Evolutionary conservation across 1,284 basidiomycete genomes (phyloP).

Genomic region (Puccinia coronata): DNA sequence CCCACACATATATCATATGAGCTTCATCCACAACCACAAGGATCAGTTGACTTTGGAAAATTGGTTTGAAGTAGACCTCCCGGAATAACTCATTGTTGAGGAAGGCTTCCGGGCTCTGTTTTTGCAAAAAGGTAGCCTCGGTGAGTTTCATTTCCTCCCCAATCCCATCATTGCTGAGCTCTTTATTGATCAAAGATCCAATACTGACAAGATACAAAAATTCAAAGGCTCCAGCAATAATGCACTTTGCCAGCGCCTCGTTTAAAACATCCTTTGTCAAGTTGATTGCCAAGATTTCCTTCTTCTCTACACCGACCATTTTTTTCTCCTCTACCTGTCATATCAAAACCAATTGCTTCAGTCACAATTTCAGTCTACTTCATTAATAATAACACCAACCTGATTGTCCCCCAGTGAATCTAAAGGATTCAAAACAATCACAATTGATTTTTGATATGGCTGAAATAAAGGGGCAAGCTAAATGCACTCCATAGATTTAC

Average conservation of each 20-base stretch:
- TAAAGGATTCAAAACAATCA: not conserved
- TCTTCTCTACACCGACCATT: not conserved
- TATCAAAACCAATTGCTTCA: not conserved
- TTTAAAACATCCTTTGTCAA: not conserved
- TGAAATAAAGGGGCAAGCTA: not conserved
- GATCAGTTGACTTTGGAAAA: not conserved
- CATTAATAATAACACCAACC: not conserved
- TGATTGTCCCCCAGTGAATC: conserved; percentile 16
- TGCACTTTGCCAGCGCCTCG: not conserved
- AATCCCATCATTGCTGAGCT: not conserved
- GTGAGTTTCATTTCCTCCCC: too few relatives aligned
- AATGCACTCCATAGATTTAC: too few relatives aligned
- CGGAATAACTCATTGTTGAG: not conserved
- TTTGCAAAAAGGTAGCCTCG: too few relatives aligned
- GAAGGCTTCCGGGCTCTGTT: not conserved
- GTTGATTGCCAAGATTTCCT: not conserved
- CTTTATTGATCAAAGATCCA: too few relatives aligned
- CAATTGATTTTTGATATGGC: not conserved
- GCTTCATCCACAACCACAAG: not conserved
- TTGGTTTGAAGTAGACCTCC: not conserved
- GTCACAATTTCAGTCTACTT: not conserved
- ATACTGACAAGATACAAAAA: not conserved
- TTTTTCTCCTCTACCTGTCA: not conserved
- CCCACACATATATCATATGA: too few relatives aligned
- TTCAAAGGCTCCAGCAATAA: not conserved